Percentiles rank a stretch among this genome's conserved stretches.
phyloP scores from a whole-genome alignment of 73 alveolate genomes.

The Paramecium sonneborni region DNA sequence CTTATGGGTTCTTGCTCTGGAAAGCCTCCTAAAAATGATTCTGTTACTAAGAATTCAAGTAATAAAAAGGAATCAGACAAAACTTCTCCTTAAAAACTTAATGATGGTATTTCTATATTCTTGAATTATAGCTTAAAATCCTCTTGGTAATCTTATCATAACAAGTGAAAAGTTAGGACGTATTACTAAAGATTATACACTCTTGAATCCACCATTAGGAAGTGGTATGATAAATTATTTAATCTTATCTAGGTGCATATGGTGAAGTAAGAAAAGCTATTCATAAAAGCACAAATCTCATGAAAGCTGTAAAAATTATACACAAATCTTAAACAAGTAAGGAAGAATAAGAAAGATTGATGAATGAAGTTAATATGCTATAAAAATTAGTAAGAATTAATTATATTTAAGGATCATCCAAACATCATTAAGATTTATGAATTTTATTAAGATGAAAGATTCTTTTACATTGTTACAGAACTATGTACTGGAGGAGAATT shows the following conservation, averaged over 20 bases:
- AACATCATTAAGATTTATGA: slow-evolving; percentile 93
- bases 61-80: neutral
- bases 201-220: slow-evolving; percentile 63
- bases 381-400: neutral
- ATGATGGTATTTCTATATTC: neutral
- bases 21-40: neutral
- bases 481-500: slow-evolving; percentile 95
- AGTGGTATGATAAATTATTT: slow-evolving; percentile 11
- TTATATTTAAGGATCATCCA: slow-evolving; percentile 83
- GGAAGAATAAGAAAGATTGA: neutral
- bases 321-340: neutral
- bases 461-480: slow-evolving; percentile 91
- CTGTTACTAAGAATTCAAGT: neutral
- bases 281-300: slow-evolving; percentile 72
- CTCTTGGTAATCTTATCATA: neutral
- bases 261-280: slow-evolving; percentile 83
- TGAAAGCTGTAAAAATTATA: slow-evolving; percentile 75
- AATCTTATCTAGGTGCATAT: slow-evolving; percentile 70
- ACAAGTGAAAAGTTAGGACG: slow-evolving; percentile 29
- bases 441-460: slow-evolving; percentile 89
- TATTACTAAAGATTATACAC: slow-evolving; percentile 54
- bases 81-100: neutral
- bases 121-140: neutral
- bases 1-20: neutral
- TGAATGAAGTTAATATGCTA: slow-evolving; percentile 22